Conservation (phyloP, 176 grass and related monocot species). For the Dendrocalamus sinicus region DNA sequence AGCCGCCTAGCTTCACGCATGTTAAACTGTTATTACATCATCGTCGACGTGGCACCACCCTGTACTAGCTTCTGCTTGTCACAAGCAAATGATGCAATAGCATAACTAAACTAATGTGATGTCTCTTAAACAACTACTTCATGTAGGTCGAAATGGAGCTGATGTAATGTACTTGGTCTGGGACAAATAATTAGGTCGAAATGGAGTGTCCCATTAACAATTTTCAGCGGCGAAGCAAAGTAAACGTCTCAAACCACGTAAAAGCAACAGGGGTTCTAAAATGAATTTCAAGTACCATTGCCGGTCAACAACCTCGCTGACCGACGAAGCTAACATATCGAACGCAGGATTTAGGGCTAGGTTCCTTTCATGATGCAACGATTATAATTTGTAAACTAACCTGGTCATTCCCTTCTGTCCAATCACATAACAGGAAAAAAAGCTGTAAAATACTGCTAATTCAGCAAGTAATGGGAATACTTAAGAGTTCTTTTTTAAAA, state of each 20-base stretch:
- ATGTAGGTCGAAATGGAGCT: background rate
- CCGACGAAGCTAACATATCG: constrained; percentile 4
- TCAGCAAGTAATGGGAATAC: background rate
- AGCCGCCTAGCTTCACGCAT: background rate
- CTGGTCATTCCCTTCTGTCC: background rate
- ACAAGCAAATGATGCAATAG: constrained; percentile 10
- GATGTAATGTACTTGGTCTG: background rate
- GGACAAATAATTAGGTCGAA: constrained; percentile 32
- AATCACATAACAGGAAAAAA: background rate
- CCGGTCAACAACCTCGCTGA: constrained; percentile 27
- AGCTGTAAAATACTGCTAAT: no score
- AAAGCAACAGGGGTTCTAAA: background rate
- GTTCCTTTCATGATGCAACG: background rate
- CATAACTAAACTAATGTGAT: background rate
- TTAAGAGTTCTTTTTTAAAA: background rate
- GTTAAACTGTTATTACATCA: background rate
- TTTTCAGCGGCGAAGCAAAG: constrained; percentile 38
- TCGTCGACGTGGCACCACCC: background rate
- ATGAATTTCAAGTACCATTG: constrained; percentile 38
- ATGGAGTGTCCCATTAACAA: constrained; percentile 19
- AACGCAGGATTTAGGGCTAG: background rate
- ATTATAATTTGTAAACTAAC: background rate
- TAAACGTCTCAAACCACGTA: constrained; percentile 26
- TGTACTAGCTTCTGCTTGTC: background rate
- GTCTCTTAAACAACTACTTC: constrained; percentile 11